Evolutionary conservation across 768 basidiomycete species (phyloP).

Genomic region (Tulasnella sp.): DNA sequence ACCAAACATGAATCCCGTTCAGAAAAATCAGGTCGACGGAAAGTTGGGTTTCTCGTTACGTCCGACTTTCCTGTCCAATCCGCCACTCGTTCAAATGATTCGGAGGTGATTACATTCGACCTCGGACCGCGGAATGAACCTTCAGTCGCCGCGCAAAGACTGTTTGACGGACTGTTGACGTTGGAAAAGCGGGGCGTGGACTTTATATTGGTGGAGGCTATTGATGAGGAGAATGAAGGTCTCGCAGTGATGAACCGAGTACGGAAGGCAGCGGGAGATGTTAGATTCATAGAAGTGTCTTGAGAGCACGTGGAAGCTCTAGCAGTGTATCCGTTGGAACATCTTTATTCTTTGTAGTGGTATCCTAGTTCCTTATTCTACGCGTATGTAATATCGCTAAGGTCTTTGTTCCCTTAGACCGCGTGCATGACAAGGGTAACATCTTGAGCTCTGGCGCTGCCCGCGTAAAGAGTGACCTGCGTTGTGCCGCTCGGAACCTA

Average conservation of each 20-base stretch:
- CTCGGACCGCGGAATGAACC: conserved; percentile 26
- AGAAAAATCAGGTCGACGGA: conserved; percentile 25
- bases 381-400: background rate
- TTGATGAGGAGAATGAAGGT: conserved; percentile 72
- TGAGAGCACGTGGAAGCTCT: background rate
- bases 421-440: conserved; percentile 8
- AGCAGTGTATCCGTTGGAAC: too few relatives aligned
- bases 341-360: background rate
- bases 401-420: background rate
- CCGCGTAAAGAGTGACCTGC: conserved; percentile 13
- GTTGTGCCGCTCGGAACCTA: conserved; percentile 18
- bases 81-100: conserved; percentile 14
- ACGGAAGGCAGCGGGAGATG: conserved; percentile 74
- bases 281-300: conserved; percentile 29
- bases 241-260: conserved; percentile 93
- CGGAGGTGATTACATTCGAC: conserved; percentile 18
- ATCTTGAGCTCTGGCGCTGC: background rate
- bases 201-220: conserved; percentile 76
- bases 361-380: background rate
- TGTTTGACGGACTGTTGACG: conserved; percentile 81
- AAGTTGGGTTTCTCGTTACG: conserved; percentile 62
- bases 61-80: conserved; percentile 45
- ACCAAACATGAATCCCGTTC: background rate
- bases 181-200: conserved; percentile 72
- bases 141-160: conserved; percentile 56